These are phyloP conservation scores for Podaxis pistillaris DNA, from an alignment of 768 basidiomycete species.

Conservation along the genomic window DNA sequence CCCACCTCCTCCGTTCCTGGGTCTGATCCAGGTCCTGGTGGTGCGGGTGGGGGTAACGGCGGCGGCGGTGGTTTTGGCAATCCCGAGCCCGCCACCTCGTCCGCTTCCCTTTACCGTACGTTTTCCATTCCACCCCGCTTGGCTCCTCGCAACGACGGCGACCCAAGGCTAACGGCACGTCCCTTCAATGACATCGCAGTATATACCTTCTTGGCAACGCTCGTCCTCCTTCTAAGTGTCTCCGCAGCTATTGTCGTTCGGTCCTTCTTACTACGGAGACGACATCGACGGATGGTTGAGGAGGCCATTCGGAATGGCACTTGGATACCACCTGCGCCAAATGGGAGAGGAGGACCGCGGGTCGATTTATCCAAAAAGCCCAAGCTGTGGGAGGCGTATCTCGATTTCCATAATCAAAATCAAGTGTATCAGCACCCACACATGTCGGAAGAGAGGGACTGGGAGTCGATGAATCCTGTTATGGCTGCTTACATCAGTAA, in stretches of 20 bases:
- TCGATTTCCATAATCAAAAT: conserved; percentile 25
- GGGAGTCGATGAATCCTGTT: conserved; percentile 21
- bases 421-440: conserved; percentile 3
- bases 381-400: conserved; percentile 44
- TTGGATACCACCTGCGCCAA: conserved; percentile 43
- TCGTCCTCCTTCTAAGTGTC: conserved; percentile 65
- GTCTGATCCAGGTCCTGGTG: not conserved
- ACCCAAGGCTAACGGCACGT: conserved; percentile 6
- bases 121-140: conserved; percentile 9
- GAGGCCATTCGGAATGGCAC: conserved; percentile 67
- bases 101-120: conserved; percentile 33
- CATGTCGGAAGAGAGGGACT: conserved; percentile 16
- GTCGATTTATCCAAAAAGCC: conserved; percentile 48
- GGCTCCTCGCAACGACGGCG: not conserved
- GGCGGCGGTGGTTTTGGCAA: not conserved
- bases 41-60: not conserved
- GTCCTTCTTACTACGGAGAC: conserved; percentile 60
- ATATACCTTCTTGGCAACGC: conserved; percentile 59
- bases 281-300: conserved; percentile 56
- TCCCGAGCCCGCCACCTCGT: conserved; percentile 21
- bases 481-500: conserved; percentile 15
- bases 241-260: conserved; percentile 66
- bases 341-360: conserved; percentile 20
- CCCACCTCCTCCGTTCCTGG: not conserved
- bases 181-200: conserved; percentile 26